A percentile compares a stretch with the other conserved stretches of the same genome.
Evolutionary conservation across 257 asterid genomes (phyloP).

Genomic region (Verbascum thapsus): DNA sequence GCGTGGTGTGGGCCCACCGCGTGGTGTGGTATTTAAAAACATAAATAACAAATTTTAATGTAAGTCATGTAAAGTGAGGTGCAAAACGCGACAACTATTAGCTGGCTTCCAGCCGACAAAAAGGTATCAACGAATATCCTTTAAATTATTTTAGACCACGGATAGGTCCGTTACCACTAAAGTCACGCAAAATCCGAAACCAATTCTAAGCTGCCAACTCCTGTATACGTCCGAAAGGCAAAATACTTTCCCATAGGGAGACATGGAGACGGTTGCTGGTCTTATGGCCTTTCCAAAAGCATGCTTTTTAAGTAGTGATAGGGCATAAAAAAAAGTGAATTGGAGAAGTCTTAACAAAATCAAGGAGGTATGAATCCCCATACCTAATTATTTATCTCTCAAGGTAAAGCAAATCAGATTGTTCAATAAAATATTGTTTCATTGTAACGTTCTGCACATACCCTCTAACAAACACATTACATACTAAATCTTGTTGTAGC

Average conservation of each 20-base stretch:
- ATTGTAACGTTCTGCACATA: conserved; percentile 5
- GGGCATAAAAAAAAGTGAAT: neutral
- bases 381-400: conserved; percentile 2
- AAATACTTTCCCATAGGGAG: neutral
- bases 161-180: neutral
- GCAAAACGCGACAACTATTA: neutral
- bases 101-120: conserved; percentile 20
- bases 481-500: neutral
- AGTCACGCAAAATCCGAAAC: neutral
- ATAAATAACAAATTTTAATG: neutral
- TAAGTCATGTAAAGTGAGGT: neutral
- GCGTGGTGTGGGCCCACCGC: neutral
- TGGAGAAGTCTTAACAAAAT: neutral
- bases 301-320: too few species aligned
- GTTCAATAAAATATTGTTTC: neutral
- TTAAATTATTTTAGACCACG: neutral
- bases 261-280: neutral
- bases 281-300: neutral
- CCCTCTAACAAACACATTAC: neutral
- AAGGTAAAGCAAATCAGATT: conserved; percentile 8
- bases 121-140: neutral
- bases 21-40: neutral
- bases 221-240: neutral
- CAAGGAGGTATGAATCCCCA: neutral
- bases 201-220: conserved; percentile 6